Evolutionary conservation across 2,329 filamentous ascomycete species (phyloP).

Genomic region (Saccharata proteae): DNA sequence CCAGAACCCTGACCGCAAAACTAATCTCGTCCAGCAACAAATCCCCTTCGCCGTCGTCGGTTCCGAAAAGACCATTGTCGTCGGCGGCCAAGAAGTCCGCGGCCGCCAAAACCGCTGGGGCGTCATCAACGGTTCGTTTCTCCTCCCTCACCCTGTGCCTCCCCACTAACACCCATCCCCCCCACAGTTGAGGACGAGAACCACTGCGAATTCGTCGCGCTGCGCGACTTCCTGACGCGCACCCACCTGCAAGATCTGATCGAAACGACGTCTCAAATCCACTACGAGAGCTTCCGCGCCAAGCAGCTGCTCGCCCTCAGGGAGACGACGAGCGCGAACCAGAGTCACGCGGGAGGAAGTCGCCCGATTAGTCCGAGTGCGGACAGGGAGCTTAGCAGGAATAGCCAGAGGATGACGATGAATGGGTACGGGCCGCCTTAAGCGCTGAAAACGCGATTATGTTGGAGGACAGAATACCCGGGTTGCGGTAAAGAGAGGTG

Average conservation of each 20-base stretch:
- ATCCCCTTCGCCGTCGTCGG: constrained; percentile 97
- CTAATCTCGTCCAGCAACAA: constrained; percentile 53
- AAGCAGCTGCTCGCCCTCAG: constrained; percentile 97
- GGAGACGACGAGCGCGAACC: constrained; percentile 89
- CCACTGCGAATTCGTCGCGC: constrained; percentile 98
- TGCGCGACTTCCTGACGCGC: constrained; percentile 95
- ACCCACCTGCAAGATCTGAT: constrained; percentile 98
- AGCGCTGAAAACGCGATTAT: too few relatives aligned
- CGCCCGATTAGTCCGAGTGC: constrained; percentile 91
- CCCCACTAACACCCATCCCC: constrained; percentile 10
- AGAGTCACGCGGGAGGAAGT: constrained; percentile 51
- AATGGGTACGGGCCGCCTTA: constrained; percentile 63
- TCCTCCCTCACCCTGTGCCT: neutral
- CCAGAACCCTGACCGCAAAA: neutral
- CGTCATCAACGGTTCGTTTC: constrained; percentile 68
- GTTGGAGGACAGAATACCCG: too few relatives aligned
- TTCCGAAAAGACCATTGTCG: constrained; percentile 94
- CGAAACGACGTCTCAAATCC: constrained; percentile 98
- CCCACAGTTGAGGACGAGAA: constrained; percentile 83
- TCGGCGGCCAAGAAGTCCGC: constrained; percentile 93
- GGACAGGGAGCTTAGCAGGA: constrained; percentile 90
- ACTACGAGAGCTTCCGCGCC: constrained; percentile 99
- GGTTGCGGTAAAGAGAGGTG: too few relatives aligned
- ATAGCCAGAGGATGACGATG: constrained; percentile 96
- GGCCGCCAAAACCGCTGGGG: constrained; percentile 99